phyloP scores from a whole-genome alignment of 805 yeast genomes.

The Saccharomycopsis olivae region DNA sequence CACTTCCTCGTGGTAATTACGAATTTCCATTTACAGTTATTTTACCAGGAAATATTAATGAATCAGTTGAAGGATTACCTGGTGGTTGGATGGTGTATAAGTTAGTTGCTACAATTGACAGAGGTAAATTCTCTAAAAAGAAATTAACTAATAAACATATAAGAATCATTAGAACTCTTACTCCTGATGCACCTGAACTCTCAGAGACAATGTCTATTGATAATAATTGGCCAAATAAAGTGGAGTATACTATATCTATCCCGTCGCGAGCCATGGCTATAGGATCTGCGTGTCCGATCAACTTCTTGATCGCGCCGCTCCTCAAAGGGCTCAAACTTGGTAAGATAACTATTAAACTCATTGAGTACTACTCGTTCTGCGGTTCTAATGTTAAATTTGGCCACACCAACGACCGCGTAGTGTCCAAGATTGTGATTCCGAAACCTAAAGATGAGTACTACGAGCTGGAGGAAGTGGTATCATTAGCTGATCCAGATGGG shows the following conservation, averaged over 20 bases:
- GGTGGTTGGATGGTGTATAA: conserved; percentile 66
- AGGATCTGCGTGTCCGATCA: conserved; percentile 67
- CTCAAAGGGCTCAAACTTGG: conserved; percentile 75
- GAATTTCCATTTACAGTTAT: conserved; percentile 83
- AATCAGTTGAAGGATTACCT: conserved; percentile 83
- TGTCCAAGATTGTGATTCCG: conserved; percentile 39
- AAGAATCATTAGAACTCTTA: conserved; percentile 75
- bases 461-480: conserved; percentile 1
- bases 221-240: conserved; percentile 90
- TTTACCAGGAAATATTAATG: conserved; percentile 76
- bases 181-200: conserved; percentile 79
- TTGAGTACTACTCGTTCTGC: conserved; percentile 47
- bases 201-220: conserved; percentile 90
- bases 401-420: conserved; percentile 50
- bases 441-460: conserved; percentile 11
- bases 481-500: not conserved
- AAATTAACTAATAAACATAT: conserved; percentile 59
- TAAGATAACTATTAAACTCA: conserved; percentile 52
- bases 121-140: conserved; percentile 65
- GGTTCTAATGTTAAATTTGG: conserved; percentile 20
- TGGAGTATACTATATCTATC: conserved; percentile 77
- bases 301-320: conserved; percentile 66
- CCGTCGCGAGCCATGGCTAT: conserved; percentile 87
- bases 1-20: conserved; percentile 63
- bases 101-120: conserved; percentile 69